Base-by-base conservation (phyloP, 495 filamentous ascomycete species). In the Podospora pseudopauciseta region DNA sequence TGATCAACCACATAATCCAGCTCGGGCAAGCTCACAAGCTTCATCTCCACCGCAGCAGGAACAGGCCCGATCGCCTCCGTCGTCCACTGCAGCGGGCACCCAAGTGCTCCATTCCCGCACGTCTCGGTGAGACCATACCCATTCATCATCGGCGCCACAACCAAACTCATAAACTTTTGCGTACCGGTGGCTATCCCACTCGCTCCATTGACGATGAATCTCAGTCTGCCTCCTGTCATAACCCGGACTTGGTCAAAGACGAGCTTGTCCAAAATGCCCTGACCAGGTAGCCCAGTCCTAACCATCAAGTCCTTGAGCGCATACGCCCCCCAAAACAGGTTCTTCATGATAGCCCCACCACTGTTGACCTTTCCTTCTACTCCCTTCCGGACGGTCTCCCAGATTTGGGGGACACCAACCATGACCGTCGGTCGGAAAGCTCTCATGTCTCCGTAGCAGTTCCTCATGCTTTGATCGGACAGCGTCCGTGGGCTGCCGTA, bases 101-200 rank as follows among this genome's bases (percentile, higher is more conserved):
- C 87, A 7, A 92, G 81, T 26, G 82, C 85, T 63, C 89, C 86
- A 70, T 85, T 85, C 65, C 92, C 91, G 74, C 91, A 92, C 2
- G 92, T 92, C 74, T 97, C 94, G 3, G 94, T 97, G 58, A 97
- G 80, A 18, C 94, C 94, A 78, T 96, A 97, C 56, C 94, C 94
- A 78, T 91, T 91, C 15, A 89, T 70, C 79, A 97, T 89, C 69
- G 90, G 83, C 7, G 88, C 88, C 34, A 93, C 87, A 53, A 89
- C 87, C 64, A 92, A 82, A 63, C 91, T 89, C 72, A 97, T 82
- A 80, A 97, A 96, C 66, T 89, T 85, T 66, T 92, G 88, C 11
- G 96, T 86, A 16, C 82, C 81, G 6, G 89, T 87, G 65, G 95
- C 88, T 64, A 97, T 86, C 20, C 93, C 93, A 19, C 91, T 91